phyloP scores from a whole-genome alignment of 345 rosid genomes.

The Aquilaria sinensis region DNA sequence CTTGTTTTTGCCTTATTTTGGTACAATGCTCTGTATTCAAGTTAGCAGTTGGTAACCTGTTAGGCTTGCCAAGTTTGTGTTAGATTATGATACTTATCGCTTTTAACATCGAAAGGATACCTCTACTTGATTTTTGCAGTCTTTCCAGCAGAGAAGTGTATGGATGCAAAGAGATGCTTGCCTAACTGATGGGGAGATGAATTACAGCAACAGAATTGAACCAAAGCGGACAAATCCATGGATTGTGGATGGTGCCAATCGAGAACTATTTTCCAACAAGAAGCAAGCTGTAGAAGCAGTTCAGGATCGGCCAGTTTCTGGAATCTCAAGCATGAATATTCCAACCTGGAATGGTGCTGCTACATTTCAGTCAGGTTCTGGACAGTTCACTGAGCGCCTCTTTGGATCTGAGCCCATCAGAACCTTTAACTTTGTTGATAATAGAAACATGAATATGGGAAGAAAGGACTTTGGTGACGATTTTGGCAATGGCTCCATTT shows the following conservation, averaged over 20 bases:
- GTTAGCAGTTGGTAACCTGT: slow-evolving; percentile 2
- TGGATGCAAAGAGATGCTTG: slow-evolving; percentile 41
- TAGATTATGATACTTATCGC: not conserved
- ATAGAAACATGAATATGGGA: slow-evolving; percentile 34
- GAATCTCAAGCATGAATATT: slow-evolving; percentile 26
- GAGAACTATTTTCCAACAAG: slow-evolving; percentile 44
- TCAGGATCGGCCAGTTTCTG: slow-evolving; percentile 22
- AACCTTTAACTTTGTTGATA: slow-evolving; percentile 24
- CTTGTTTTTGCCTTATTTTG: not conserved
- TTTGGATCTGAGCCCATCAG: slow-evolving; percentile 35
- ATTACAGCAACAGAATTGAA: slow-evolving; percentile 35
- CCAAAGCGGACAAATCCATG: slow-evolving; percentile 52
- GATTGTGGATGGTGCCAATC: slow-evolving; percentile 34
- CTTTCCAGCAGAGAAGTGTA: slow-evolving; percentile 36
- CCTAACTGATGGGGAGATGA: slow-evolving; percentile 39
- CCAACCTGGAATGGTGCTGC: slow-evolving; percentile 34
- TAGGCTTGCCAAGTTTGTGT: not conserved
- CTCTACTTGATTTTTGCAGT: slow-evolving; percentile 23
- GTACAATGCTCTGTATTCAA: not conserved
- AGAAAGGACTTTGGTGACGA: slow-evolving; percentile 35
- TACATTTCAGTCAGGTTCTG: slow-evolving; percentile 34
- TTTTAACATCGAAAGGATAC: not conserved
- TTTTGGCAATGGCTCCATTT: slow-evolving; percentile 28
- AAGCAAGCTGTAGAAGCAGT: slow-evolving; percentile 45
- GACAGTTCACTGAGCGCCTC: slow-evolving; percentile 33